phyloP scores from a whole-genome alignment of 257 asterid species.

The Solanum lycopersicoides region DNA sequence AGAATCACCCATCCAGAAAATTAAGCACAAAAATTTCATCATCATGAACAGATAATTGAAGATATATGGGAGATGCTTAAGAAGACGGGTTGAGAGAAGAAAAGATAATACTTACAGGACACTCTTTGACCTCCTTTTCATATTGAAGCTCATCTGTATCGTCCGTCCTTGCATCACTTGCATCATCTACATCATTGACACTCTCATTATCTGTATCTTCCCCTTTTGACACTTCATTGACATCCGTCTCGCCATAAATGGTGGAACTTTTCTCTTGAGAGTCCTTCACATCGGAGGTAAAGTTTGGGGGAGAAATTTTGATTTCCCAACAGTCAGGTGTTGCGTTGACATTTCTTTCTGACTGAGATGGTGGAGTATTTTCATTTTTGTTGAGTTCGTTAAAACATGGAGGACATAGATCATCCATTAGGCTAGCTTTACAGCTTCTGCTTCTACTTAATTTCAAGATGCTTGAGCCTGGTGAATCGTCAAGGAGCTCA shows the following conservation, averaged over 20 bases:
- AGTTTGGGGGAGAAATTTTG: constrained; percentile 31
- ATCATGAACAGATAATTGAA: background rate
- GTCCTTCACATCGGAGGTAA: constrained; percentile 14
- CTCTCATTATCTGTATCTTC: constrained; percentile 18
- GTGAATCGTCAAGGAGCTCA: constrained; percentile 20
- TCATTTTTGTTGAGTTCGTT: constrained; percentile 27
- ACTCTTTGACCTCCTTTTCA: constrained; percentile 12
- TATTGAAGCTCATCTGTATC: constrained; percentile 7
- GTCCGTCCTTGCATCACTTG: constrained; percentile 3
- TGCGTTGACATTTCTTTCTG: constrained; percentile 27
- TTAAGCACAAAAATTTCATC: background rate
- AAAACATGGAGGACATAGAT: constrained; percentile 31
- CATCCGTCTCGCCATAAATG: constrained; percentile 29
- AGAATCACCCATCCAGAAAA: background rate
- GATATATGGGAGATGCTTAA: background rate
- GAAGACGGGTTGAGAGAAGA: background rate
- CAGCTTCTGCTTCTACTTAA: constrained; percentile 73
- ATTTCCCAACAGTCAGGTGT: constrained; percentile 25
- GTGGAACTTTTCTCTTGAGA: constrained; percentile 35
- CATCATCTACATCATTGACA: constrained; percentile 5
- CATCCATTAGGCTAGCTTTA: constrained; percentile 34
- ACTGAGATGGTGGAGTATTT: constrained; percentile 31
- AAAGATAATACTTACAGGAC: constrained; percentile 15
- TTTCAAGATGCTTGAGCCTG: constrained; percentile 18
- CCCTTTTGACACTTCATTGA: constrained; percentile 32